Evolutionary conservation across 768 basidiomycete genomes (phyloP).

Genomic region (Agaricus blazei): DNA sequence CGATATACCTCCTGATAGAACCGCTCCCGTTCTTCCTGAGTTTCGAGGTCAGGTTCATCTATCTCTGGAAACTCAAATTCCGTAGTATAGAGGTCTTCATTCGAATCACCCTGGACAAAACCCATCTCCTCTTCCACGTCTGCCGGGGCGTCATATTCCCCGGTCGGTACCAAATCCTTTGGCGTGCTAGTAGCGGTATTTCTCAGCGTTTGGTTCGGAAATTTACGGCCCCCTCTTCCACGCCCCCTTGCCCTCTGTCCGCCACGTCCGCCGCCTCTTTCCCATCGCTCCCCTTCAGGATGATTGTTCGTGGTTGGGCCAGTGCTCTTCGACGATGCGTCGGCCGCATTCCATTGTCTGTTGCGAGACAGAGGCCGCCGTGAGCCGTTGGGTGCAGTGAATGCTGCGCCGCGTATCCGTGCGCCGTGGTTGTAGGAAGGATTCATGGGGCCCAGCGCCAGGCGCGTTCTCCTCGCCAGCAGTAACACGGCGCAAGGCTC

Average conservation of each 20-base stretch:
- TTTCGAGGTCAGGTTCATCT: slow-evolving; percentile 52
- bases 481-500: neutral
- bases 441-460: slow-evolving; percentile 3
- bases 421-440: slow-evolving; percentile 17
- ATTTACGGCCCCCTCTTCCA: slow-evolving; percentile 28
- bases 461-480: neutral
- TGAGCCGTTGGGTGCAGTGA: slow-evolving; percentile 10
- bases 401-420: slow-evolving; percentile 5
- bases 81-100: slow-evolving; percentile 8
- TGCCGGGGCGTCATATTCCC: slow-evolving; percentile 26
- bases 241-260: slow-evolving; percentile 39
- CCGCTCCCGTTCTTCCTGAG: slow-evolving; percentile 57
- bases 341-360: slow-evolving; percentile 56
- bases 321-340: slow-evolving; percentile 27
- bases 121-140: slow-evolving; percentile 28
- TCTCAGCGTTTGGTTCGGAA: slow-evolving; percentile 35
- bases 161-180: slow-evolving; percentile 24
- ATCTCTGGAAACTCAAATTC: slow-evolving; percentile 18
- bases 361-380: slow-evolving; percentile 41
- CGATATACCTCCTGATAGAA: slow-evolving; percentile 69
- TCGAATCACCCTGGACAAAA: slow-evolving; percentile 20
- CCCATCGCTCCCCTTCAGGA: slow-evolving; percentile 53
- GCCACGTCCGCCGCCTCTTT: slow-evolving; percentile 55
- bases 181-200: slow-evolving; percentile 20
- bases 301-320: slow-evolving; percentile 29